Base-by-base conservation (phyloP, 2,329 filamentous ascomycete genomes). In the Alternaria sp. region DNA sequence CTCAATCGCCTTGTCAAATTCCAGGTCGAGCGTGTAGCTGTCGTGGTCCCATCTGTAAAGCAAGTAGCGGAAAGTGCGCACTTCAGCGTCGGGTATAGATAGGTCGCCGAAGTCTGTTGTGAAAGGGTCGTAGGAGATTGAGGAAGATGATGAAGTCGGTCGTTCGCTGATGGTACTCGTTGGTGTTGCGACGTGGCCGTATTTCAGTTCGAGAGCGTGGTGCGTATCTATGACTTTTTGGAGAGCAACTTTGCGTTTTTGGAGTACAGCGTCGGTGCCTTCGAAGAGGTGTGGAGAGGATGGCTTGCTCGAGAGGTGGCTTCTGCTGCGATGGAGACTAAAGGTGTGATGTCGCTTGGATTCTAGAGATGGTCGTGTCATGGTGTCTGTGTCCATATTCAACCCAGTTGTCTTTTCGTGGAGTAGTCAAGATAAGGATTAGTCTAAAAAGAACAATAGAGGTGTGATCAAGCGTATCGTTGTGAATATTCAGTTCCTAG, bases 41-140 rank as follows among this genome's bases (percentile, higher is more conserved):
- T 56, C 62, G 6, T 55, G 45, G 32, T 73, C 71, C 70, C 70
- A 73, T n/a, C 59, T 61, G 21, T 69, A 61, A 4, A 71, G 62
- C 2, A 74, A 55, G 55, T 74, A 71, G 25, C 54, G 60, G 46
- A 73, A 74, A 3, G 69, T 57, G 44, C 71, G 70, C 4, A 73
- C 60, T 63, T 74, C 72, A 49, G 64, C 67, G 25, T 72, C 61
- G 10, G 67, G 59, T 1, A 73, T 47, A 11, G 61, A 57, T 15
- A 69, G 30, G 28, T 60, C 57, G 47, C 59, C 51, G 36, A 69
- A 65, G 9, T 70, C 68, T 45, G 66, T 32, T 4, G 65, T 60
- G 47, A 69, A 69, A 6, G 57, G 44, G 26, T 73, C 70, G 30
- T 23, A 62, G 36, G 64, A 69, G 6, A 59, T 49, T 11, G 57